phyloP scores from a whole-genome alignment of 306 rosid species.

The Trifolium fragiferum region DNA sequence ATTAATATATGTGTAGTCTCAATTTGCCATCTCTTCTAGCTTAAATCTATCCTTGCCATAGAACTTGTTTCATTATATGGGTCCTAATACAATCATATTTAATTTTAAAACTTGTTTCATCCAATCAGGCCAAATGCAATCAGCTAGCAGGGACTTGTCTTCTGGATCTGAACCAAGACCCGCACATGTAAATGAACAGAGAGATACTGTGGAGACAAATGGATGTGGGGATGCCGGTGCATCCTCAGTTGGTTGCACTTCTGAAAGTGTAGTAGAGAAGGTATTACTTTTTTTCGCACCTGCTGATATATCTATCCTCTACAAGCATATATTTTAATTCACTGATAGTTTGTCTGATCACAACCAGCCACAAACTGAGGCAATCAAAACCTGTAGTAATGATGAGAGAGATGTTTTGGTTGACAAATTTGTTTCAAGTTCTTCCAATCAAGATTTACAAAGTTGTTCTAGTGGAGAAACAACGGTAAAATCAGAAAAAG shows the following conservation, averaged over 20 bases:
- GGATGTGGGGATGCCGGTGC: constrained; percentile 46
- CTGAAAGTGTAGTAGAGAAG: constrained; percentile 55
- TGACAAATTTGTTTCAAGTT: constrained; percentile 52
- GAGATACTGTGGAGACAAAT: constrained; percentile 43
- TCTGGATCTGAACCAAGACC: constrained; percentile 52
- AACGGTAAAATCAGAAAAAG: constrained; percentile 45
- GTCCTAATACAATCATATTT: constrained; percentile 10
- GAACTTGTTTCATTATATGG: constrained; percentile 31
- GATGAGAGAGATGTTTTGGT: constrained; percentile 54
- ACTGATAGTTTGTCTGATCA: constrained; percentile 40
- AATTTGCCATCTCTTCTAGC: constrained; percentile 55
- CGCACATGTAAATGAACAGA: constrained; percentile 54
- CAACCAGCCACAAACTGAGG: constrained; percentile 46
- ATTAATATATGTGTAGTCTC: constrained; percentile 17
- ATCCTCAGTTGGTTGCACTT: constrained; percentile 45
- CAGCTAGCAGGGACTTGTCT: constrained; percentile 55
- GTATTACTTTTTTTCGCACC: constrained; percentile 46
- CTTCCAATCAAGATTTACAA: constrained; percentile 52
- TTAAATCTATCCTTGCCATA: constrained; percentile 58
- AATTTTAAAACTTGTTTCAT: constrained; percentile 40
- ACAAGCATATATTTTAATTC: constrained; percentile 19
- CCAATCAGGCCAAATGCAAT: constrained; percentile 59
- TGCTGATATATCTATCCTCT: constrained; percentile 10
- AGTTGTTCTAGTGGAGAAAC: constrained; percentile 58
- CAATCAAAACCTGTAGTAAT: constrained; percentile 43